Percentiles rank a stretch among this genome's conserved stretches.
Evolutionary conservation across 306 rosid genomes (phyloP).

Genomic region (Pyrus betulifolia): DNA sequence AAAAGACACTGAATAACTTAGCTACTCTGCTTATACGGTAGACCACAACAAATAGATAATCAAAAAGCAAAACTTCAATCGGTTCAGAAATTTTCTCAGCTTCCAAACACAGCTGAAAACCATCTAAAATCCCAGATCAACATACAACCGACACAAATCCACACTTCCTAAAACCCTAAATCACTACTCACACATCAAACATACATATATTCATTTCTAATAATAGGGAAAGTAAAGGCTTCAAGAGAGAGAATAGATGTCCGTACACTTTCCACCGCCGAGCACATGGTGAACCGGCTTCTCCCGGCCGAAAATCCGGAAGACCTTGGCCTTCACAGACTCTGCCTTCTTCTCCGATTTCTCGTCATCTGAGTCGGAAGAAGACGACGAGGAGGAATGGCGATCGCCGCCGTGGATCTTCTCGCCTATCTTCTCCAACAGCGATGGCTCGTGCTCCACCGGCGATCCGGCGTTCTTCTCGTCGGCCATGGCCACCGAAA

Average conservation of each 20-base stretch:
- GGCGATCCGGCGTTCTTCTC: constrained; percentile 30
- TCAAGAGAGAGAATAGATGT: neutral
- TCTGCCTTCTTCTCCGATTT: constrained; percentile 22
- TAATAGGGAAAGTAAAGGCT: neutral
- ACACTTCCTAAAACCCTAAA: neutral
- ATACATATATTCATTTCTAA: neutral
- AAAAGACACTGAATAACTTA: neutral
- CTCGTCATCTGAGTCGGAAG: constrained; percentile 44
- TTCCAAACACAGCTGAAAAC: neutral
- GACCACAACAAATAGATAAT: neutral
- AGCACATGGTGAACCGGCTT: constrained; percentile 63
- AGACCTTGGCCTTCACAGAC: constrained; percentile 42
- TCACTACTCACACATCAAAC: neutral
- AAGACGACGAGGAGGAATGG: constrained; percentile 48
- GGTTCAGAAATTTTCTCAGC: neutral
- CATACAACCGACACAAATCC: neutral
- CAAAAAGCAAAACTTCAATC: neutral
- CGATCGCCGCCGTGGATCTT: constrained; percentile 44
- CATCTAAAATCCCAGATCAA: neutral
- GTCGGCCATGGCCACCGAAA: constrained; percentile 50
- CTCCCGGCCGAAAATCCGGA: constrained; percentile 75
- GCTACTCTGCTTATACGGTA: neutral
- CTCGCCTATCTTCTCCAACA: constrained; percentile 54
- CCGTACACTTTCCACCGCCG: constrained; percentile 85
- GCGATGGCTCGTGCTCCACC: constrained; percentile 27